These are phyloP conservation scores for Parietichytrium sp. DNA, from an alignment of 108 stramenopile genomes.

Conservation along the genomic window DNA sequence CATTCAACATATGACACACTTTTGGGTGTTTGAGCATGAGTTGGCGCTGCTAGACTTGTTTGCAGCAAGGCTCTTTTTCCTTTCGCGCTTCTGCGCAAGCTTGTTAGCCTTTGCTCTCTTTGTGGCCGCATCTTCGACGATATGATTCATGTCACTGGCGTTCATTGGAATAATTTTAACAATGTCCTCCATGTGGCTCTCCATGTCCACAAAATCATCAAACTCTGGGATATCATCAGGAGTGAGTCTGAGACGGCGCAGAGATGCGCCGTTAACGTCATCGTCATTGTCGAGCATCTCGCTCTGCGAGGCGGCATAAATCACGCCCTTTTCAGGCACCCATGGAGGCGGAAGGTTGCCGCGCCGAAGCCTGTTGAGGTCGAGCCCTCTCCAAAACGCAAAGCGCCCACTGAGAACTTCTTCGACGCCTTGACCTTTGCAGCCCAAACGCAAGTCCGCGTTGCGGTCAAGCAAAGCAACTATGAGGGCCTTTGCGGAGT, in stretches of 20 bases:
- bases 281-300: slow-evolving; percentile 36
- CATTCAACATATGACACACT: too few species aligned
- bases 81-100: too few species aligned
- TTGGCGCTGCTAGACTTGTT: too few species aligned
- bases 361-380: background rate
- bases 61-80: too few species aligned
- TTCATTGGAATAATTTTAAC: background rate
- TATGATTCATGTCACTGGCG: background rate
- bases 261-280: background rate
- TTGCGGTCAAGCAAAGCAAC: slow-evolving; percentile 46
- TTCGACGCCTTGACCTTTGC: slow-evolving; percentile 9
- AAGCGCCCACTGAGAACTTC: slow-evolving; percentile 10
- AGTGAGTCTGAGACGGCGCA: slow-evolving; percentile 11
- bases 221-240: slow-evolving; percentile 9
- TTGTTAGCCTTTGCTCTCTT: too few species aligned
- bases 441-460: slow-evolving; percentile 43
- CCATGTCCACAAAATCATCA: slow-evolving; percentile 19
- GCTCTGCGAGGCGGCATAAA: slow-evolving; percentile 19
- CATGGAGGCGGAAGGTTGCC: slow-evolving; percentile 10
- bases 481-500: slow-evolving; percentile 40
- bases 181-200: background rate
- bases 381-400: slow-evolving; percentile 25
- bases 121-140: background rate
- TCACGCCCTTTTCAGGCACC: slow-evolving; percentile 25
- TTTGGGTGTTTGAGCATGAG: too few species aligned